phyloP scores from a whole-genome alignment of 2,329 filamentous ascomycete species.

The Calonectria montana region DNA sequence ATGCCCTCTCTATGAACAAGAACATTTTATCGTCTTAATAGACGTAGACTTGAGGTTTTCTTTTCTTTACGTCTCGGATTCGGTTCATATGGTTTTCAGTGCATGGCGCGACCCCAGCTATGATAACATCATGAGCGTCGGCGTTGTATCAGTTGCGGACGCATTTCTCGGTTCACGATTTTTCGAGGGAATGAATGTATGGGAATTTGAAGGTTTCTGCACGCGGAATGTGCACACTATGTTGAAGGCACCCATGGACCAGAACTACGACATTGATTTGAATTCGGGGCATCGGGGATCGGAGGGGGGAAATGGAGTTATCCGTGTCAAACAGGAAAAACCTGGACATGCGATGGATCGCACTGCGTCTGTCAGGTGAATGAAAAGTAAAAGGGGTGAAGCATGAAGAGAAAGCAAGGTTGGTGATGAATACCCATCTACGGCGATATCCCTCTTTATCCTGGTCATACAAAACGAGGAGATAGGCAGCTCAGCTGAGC shows the following conservation, averaged over 20 bases:
- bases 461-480: slow-evolving; percentile 19
- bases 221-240: slow-evolving; percentile 22
- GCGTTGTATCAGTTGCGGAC: slow-evolving; percentile 33
- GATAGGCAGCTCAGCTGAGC: slow-evolving; percentile 19
- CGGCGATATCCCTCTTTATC: slow-evolving; percentile 32
- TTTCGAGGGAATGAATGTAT: slow-evolving; percentile 32
- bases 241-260: slow-evolving; percentile 22
- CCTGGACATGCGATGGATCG: slow-evolving; percentile 11
- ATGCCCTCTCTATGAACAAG: slow-evolving; percentile 13
- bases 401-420: slow-evolving; percentile 7
- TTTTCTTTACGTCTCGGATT: slow-evolving; percentile 28
- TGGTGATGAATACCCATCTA: slow-evolving; percentile 24
- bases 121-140: slow-evolving; percentile 27
- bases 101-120: slow-evolving; percentile 24
- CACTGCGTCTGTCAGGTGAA: slow-evolving; percentile 10
- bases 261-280: slow-evolving; percentile 22
- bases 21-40: slow-evolving; percentile 22
- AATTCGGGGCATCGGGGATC: slow-evolving; percentile 17
- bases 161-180: slow-evolving; percentile 32
- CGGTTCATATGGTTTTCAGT: slow-evolving; percentile 36
- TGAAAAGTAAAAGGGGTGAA: slow-evolving; percentile 15
- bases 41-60: slow-evolving; percentile 26
- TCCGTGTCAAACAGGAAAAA: slow-evolving; percentile 13
- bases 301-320: slow-evolving; percentile 14
- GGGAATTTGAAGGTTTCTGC: slow-evolving; percentile 27